Evolutionary conservation across 495 filamentous ascomycete species (phyloP).

Genomic region (Cercophora newfieldiana): DNA sequence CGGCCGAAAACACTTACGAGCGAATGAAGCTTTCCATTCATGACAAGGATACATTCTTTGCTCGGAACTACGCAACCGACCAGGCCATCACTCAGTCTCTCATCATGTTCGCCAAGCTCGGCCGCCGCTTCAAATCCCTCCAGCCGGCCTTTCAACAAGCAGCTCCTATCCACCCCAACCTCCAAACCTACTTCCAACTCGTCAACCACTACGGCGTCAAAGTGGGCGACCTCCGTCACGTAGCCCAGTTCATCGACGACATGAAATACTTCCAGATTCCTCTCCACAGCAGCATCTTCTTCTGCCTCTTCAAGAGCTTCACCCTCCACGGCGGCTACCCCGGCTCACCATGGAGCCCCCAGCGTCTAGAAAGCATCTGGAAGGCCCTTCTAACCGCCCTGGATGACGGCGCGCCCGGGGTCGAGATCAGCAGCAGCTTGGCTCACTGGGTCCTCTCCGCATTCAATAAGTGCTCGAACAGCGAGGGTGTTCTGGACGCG

Average conservation of each 20-base stretch:
- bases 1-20: slow-evolving; percentile 76
- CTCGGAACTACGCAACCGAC: slow-evolving; percentile 45
- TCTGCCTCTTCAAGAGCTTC: slow-evolving; percentile 75
- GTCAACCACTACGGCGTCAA: slow-evolving; percentile 55
- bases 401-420: slow-evolving; percentile 34
- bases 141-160: slow-evolving; percentile 51
- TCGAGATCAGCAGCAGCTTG: slow-evolving; percentile 53
- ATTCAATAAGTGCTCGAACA: slow-evolving; percentile 43
- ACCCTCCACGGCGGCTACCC: slow-evolving; percentile 61
- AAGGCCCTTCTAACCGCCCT: slow-evolving; percentile 43
- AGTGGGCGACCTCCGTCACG: slow-evolving; percentile 57
- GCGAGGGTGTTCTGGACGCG: slow-evolving; percentile 38
- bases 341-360: slow-evolving; percentile 64
- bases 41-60: slow-evolving; percentile 35
- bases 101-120: slow-evolving; percentile 49
- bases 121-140: slow-evolving; percentile 41
- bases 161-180: slow-evolving; percentile 59
- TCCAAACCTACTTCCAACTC: slow-evolving; percentile 65
- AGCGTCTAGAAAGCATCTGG: slow-evolving; percentile 55
- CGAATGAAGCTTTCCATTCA: slow-evolving; percentile 69
- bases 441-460: slow-evolving; percentile 49
- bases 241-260: slow-evolving; percentile 61
- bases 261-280: slow-evolving; percentile 60
- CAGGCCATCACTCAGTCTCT: slow-evolving; percentile 58
- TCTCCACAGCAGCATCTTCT: slow-evolving; percentile 62